Evolutionary conservation across 78 protist genomes (phyloP), one percentile per base, ranked within the genome.

Genomic region (Salpingoeca rosetta): DNA sequence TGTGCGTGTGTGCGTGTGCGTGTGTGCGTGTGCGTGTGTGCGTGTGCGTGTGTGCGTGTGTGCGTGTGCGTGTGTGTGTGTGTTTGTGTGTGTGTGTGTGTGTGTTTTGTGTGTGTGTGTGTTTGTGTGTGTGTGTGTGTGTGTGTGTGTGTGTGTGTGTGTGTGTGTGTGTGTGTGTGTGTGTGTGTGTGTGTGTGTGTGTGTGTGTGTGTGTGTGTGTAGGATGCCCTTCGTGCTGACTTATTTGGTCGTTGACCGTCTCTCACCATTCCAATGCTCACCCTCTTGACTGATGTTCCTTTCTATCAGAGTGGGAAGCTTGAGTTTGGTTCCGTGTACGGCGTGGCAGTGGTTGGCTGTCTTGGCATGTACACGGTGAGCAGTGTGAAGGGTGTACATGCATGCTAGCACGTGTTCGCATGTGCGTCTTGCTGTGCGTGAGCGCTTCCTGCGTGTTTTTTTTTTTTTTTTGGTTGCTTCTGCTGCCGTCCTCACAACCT

Each of bases 321-420:
- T 27, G 96, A 94, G 44, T 96, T 96, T 44, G 96, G 97, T 3
- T 92, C 90, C 87, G 93, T 96, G 77, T 96, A 93, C 80, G 98
- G 98, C 12, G 82, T 93, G n/a, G 94, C 91, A 44, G 39, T 90
- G 31, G 44, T 94, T 37, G 97, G 98, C 41, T 93, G 96, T 82
- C 44, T 90, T 12, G 81, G 90, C 35, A 81, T 96, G 86, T 96
- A 88, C 41, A 7, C 17, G 65, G 65, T 51, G 7, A 22, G 65
- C 17, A 7, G 65, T 51, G 65, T 17, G 80, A n/a, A 92, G 94
- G 35, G 83, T 94, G 79, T 94, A 93, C 76, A 80, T 89, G 31
- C 44, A 89, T 89, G 94, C 31, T 22, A 36, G 56, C 44, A 27
- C 12, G 17, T 10, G 26, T 12, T 11, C 36, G 1, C 44, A 3